These are phyloP conservation scores for Erythrophleum ivorense DNA, from an alignment of 331 rosid genomes.

Conservation along the genomic window DNA sequence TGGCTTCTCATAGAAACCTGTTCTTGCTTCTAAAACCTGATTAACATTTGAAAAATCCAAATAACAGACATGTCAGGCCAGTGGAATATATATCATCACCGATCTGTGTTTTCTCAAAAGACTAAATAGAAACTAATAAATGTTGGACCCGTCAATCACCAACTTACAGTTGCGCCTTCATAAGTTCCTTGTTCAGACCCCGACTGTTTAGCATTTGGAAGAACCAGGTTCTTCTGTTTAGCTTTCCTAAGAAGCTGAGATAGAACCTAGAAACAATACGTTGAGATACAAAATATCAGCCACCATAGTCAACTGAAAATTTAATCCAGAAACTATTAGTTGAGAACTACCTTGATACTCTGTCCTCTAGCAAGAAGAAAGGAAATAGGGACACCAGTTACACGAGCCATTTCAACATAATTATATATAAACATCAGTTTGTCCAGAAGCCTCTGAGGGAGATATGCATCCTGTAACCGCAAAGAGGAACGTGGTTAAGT, in stretches of 20 bases:
- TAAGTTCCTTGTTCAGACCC: constrained; percentile 97
- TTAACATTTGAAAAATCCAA: not conserved
- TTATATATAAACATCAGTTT: constrained; percentile 90
- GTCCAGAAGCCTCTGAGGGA: constrained; percentile 93
- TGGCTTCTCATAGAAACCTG: constrained; percentile 92
- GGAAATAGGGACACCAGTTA: constrained; percentile 94
- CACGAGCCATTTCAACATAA: constrained; percentile 98
- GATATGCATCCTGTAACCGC: constrained; percentile 90
- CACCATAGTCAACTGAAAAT: too few species aligned
- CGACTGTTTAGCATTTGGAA: constrained; percentile 83
- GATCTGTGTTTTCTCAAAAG: too few species aligned
- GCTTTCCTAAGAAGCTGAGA: constrained; percentile 99
- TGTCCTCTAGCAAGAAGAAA: constrained; percentile 94
- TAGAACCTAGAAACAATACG: constrained; percentile 72
- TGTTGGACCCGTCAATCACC: too few species aligned
- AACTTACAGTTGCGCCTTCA: constrained; percentile 97
- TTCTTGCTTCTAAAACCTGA: constrained; percentile 87
- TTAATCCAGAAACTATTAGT: constrained; percentile 4
- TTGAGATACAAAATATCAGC: too few species aligned
- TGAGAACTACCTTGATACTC: constrained; percentile 76
- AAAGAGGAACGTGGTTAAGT: too few species aligned
- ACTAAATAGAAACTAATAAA: too few species aligned
- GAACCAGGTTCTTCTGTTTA: constrained; percentile 77
- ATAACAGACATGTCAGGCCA: too few species aligned
- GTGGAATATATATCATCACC: too few species aligned